Percentiles rank a stretch among this genome's conserved stretches.
These are phyloP conservation scores for Talaromyces trachyspermus DNA, from an alignment of 495 filamentous ascomycete genomes.

Conservation along the genomic window DNA sequence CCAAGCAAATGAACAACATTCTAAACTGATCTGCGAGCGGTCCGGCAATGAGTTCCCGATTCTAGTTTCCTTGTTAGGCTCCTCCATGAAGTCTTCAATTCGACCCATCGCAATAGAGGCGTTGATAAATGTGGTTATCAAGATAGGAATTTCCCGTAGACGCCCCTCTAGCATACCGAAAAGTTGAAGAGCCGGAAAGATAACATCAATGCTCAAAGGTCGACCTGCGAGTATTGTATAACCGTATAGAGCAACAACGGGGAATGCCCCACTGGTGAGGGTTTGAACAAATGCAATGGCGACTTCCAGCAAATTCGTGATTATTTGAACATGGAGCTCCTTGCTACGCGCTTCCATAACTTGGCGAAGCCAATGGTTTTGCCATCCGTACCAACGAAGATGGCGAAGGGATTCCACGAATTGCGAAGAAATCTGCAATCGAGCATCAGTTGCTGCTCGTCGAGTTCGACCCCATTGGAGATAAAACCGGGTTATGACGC, in stretches of 20 bases:
- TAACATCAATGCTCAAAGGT: conserved; percentile 64
- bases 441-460: conserved; percentile 58
- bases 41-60: conserved; percentile 25
- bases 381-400: conserved; percentile 83
- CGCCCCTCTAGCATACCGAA: conserved; percentile 64
- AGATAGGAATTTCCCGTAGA: conserved; percentile 59
- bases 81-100: conserved; percentile 75
- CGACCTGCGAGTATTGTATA: conserved; percentile 62
- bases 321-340: conserved; percentile 60
- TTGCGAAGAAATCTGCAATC: conserved; percentile 68
- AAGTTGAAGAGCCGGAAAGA: conserved; percentile 74
- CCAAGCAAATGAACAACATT: conserved; percentile 68
- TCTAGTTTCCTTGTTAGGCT: conserved; percentile 61
- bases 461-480: conserved; percentile 57
- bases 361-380: conserved; percentile 64
- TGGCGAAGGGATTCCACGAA: conserved; percentile 81
- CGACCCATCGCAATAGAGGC: conserved; percentile 67
- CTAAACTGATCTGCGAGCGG: conserved; percentile 36
- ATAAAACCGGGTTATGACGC: conserved; percentile 50
- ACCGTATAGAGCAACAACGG: conserved; percentile 69
- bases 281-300: conserved; percentile 54
- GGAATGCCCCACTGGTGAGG: conserved; percentile 61
- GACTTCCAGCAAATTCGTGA: conserved; percentile 53
- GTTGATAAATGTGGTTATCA: conserved; percentile 67
- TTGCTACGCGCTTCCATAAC: conserved; percentile 63